Conservation (phyloP, 495 filamentous ascomycete species). For the Coniosporium apollinis region DNA sequence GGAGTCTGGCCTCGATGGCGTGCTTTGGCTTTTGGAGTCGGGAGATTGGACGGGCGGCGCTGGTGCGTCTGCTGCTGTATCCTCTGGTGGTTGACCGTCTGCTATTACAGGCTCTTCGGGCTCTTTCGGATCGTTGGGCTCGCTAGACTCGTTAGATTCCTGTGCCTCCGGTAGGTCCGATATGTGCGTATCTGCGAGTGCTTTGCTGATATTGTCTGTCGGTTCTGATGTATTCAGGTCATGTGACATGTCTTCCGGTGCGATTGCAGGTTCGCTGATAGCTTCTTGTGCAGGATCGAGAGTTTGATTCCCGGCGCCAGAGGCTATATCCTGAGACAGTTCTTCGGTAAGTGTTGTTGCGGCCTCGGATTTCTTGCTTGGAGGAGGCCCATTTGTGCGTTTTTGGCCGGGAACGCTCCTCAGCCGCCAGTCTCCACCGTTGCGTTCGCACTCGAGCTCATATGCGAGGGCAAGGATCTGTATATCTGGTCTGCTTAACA, state of each 20-base stretch:
- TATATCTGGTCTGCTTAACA: conserved; percentile 76
- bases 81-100: too few relatives aligned
- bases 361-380: conserved; percentile 4
- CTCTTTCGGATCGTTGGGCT: background rate
- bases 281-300: background rate
- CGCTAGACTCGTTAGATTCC: background rate
- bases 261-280: background rate
- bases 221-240: background rate
- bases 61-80: background rate
- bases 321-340: background rate
- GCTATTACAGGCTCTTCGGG: background rate
- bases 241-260: background rate
- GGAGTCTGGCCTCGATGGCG: conserved; percentile 21
- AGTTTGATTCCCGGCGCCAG: background rate
- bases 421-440: conserved; percentile 68
- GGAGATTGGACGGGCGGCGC: background rate
- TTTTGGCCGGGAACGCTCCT: conserved; percentile 65
- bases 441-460: conserved; percentile 72
- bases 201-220: background rate
- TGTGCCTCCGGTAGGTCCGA: background rate
- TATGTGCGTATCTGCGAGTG: background rate
- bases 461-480: conserved; percentile 80
- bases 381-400: conserved; percentile 51
- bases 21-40: background rate
- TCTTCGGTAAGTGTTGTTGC: background rate